Evolutionary conservation across 495 filamentous ascomycete species (phyloP).

Genomic region (Thermothielavioides terrestris): DNA sequence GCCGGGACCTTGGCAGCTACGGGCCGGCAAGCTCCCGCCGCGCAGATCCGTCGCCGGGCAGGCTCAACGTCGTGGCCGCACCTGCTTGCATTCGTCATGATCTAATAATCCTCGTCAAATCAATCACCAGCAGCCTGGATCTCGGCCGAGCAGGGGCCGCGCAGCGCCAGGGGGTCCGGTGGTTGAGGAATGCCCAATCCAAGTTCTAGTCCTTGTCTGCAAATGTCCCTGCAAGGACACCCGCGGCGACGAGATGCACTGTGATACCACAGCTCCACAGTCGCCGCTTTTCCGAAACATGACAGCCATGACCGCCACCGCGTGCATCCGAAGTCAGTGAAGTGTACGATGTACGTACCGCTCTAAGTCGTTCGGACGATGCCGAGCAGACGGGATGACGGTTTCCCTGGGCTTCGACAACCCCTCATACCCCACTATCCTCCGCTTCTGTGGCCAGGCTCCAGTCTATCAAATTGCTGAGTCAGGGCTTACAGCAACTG

Average conservation of each 20-base stretch:
- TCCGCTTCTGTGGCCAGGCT: not conserved
- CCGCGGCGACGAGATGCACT: too few species aligned
- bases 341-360: too few species aligned
- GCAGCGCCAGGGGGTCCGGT: not conserved
- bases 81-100: constrained; percentile 24
- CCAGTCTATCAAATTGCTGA: constrained; percentile 12
- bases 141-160: not conserved
- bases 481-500: constrained; percentile 21
- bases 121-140: not conserved
- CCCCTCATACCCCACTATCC: not conserved
- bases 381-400: not conserved
- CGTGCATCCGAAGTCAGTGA: too few species aligned
- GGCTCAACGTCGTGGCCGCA: constrained; percentile 9
- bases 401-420: not conserved
- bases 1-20: not conserved
- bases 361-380: not conserved
- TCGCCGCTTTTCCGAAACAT: not conserved
- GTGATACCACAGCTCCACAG: too few species aligned
- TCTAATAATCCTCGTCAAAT: constrained; percentile 22
- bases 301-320: too few species aligned
- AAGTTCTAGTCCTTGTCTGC: not conserved
- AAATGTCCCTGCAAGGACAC: not conserved
- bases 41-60: constrained; percentile 5
- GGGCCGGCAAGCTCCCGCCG: not conserved
- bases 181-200: not conserved